These are phyloP conservation scores for Alternaria longipes DNA, from an alignment of 2,329 filamentous ascomycete genomes.

Conservation along the genomic window DNA sequence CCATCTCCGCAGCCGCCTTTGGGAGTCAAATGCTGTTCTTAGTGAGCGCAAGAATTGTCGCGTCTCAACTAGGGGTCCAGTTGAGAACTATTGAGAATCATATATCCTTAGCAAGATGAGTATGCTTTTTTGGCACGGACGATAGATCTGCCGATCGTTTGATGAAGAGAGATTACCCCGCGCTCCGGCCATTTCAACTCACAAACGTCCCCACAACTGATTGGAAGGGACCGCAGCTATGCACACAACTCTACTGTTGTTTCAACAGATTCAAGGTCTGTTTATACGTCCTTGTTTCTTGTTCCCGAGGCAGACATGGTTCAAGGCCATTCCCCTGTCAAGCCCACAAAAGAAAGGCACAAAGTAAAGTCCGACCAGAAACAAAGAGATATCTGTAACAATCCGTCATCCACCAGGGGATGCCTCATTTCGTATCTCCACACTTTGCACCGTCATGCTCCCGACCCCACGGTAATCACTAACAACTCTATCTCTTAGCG, in stretches of 20 bases:
- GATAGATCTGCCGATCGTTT: slow-evolving; percentile 14
- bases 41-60: background rate
- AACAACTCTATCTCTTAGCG: slow-evolving; percentile 1
- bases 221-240: slow-evolving; percentile 6
- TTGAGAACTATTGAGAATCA: background rate
- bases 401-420: slow-evolving; percentile 4
- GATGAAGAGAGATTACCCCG: slow-evolving; percentile 22
- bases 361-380: background rate
- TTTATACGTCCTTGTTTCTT: slow-evolving; percentile 1
- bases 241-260: slow-evolving; percentile 1
- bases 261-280: slow-evolving; percentile 3
- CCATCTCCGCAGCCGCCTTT: too few relatives aligned
- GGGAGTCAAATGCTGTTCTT: background rate
- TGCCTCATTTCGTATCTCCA: slow-evolving; percentile 6
- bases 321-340: background rate
- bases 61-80: background rate
- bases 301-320: background rate
- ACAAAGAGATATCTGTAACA: slow-evolving; percentile 12
- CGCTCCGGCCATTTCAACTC: slow-evolving; percentile 20
- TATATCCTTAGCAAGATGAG: background rate
- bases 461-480: slow-evolving; percentile 8
- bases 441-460: background rate
- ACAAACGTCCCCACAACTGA: slow-evolving; percentile 8
- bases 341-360: slow-evolving; percentile 2
- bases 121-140: background rate